A percentile compares a stretch with the other conserved stretches of the same genome.
These are phyloP conservation scores for Jacaranda copaia DNA, from an alignment of 257 asterid species.

Conservation along the genomic window DNA sequence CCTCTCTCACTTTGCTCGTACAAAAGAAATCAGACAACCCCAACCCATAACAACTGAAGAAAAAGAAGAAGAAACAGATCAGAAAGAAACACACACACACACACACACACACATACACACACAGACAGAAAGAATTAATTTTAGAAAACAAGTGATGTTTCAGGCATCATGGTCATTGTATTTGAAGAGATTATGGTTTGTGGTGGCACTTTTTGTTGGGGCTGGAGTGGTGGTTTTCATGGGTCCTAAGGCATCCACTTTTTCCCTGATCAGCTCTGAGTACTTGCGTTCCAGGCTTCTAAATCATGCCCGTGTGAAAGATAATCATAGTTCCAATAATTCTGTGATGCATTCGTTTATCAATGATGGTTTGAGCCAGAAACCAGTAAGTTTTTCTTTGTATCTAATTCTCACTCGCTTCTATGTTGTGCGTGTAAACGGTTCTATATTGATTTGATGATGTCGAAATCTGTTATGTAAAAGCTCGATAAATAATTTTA, in stretches of 20 bases:
- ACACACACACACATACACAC: neutral
- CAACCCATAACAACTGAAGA: neutral
- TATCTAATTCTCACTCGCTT: neutral
- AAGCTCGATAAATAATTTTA: no score
- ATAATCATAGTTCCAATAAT: no score
- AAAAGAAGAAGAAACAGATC: neutral
- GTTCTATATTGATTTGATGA: no score
- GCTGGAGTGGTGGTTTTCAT: constrained; percentile 33
- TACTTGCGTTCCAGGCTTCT: constrained; percentile 28
- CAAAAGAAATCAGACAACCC: neutral
- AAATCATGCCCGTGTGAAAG: no score
- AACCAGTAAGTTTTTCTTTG: constrained; percentile 34
- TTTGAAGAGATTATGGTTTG: constrained; percentile 36
- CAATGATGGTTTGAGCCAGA: neutral
- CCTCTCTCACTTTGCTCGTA: neutral
- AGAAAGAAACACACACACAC: neutral
- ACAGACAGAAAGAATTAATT: neutral
- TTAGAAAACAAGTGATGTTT: constrained; percentile 5
- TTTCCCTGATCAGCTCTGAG: constrained; percentile 17
- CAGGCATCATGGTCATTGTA: neutral
- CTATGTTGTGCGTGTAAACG: neutral
- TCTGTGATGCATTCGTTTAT: neutral
- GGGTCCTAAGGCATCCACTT: constrained; percentile 18
- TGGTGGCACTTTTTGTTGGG: constrained; percentile 29
- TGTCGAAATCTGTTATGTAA: no score